Conservation (phyloP, 2,329 filamentous ascomycete species). For the Fusarium robinianum region DNA sequence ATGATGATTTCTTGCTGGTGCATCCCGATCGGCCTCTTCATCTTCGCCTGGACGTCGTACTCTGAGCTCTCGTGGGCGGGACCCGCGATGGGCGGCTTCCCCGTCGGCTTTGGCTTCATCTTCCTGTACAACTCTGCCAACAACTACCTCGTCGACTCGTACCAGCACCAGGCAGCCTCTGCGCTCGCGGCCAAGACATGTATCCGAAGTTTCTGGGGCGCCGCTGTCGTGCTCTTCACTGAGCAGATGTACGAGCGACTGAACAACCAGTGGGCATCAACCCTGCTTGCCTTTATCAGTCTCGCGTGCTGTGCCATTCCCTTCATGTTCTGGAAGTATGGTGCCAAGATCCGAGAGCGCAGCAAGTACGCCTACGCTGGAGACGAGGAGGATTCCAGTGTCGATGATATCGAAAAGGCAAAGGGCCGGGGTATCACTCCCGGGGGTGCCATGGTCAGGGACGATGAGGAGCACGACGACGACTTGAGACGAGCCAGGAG, state of each 20-base stretch:
- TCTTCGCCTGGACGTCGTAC: constrained; percentile 69
- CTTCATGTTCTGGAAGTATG: constrained; percentile 79
- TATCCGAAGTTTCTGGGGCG: constrained; percentile 80
- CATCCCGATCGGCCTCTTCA: constrained; percentile 63
- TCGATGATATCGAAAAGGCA: constrained; percentile 46
- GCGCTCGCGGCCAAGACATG: constrained; percentile 83
- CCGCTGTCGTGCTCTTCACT: constrained; percentile 76
- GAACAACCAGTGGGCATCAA: constrained; percentile 76
- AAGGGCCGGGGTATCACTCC: constrained; percentile 28
- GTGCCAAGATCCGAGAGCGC: constrained; percentile 68
- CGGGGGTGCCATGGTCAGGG: constrained; percentile 34
- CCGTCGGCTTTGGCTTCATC: constrained; percentile 80
- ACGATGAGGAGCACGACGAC: constrained; percentile 42
- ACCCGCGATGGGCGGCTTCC: constrained; percentile 70
- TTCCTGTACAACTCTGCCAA: constrained; percentile 82
- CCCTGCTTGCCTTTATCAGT: constrained; percentile 72
- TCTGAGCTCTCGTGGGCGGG: constrained; percentile 68
- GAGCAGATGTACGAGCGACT: constrained; percentile 77
- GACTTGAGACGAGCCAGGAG: constrained; percentile 50
- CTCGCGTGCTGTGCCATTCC: constrained; percentile 82
- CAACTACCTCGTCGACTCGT: constrained; percentile 70
- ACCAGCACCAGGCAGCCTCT: constrained; percentile 75
- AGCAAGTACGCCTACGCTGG: constrained; percentile 76
- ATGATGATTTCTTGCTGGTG: constrained; percentile 82
- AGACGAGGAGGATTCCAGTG: constrained; percentile 48